Conservation (phyloP, 2,329 filamentous ascomycete species). For the Trichothecium sympodiale region DNA sequence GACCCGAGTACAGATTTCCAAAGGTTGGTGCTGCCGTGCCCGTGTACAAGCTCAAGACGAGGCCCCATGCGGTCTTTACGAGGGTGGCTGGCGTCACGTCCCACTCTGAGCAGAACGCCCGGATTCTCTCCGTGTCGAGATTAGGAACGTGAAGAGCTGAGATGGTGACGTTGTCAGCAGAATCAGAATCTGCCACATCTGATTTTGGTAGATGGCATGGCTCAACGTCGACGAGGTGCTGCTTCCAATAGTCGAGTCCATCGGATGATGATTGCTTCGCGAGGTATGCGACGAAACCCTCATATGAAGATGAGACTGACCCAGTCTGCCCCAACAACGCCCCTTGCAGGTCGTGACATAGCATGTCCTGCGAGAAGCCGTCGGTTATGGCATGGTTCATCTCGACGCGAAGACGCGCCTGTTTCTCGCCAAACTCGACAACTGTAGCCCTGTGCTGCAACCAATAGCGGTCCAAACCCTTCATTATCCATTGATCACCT, state of each 20-base stretch:
- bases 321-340: neutral
- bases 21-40: neutral
- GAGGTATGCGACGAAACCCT: neutral
- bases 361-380: neutral
- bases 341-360: neutral
- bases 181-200: neutral
- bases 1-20: neutral
- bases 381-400: neutral
- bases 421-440: neutral
- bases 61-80: neutral
- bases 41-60: neutral
- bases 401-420: neutral
- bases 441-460: too few relatives aligned
- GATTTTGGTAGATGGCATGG: neutral
- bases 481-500: neutral
- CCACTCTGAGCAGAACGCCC: conserved; percentile 2
- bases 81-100: conserved; percentile 1
- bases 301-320: neutral
- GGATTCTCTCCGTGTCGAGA: neutral
- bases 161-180: neutral
- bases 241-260: neutral
- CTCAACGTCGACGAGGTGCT: neutral
- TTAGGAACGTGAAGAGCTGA: neutral
- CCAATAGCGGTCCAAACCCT: too few relatives aligned
- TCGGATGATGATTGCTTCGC: neutral